These are phyloP conservation scores for Ustanciosporium gigantosporum DNA, from an alignment of 1,284 basidiomycete genomes.

Conservation along the genomic window DNA sequence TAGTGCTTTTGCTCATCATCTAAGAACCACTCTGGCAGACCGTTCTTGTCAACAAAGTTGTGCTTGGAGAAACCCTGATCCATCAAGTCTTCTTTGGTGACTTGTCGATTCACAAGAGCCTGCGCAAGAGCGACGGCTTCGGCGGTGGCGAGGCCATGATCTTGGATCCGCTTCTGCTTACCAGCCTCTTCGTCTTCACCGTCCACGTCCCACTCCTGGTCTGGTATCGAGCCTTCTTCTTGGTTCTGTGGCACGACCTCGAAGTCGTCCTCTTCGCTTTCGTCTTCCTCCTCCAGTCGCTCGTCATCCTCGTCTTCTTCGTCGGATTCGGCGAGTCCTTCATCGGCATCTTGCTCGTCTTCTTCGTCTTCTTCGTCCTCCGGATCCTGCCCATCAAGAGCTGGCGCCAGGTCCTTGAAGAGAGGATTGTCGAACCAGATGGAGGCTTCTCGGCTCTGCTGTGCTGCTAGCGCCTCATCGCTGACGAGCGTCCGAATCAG, in stretches of 20 bases:
- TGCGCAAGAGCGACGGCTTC: slow-evolving; percentile 92
- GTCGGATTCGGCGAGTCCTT: slow-evolving; percentile 14
- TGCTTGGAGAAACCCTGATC: slow-evolving; percentile 96
- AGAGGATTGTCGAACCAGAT: slow-evolving; percentile 96
- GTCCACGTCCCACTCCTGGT: slow-evolving; percentile 79
- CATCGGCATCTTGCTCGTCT: slow-evolving; percentile 52
- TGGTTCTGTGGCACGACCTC: slow-evolving; percentile 53
- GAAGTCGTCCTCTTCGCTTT: slow-evolving; percentile 50
- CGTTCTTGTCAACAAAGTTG: slow-evolving; percentile 82
- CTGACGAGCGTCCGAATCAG: slow-evolving; percentile 40
- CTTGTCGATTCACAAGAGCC: slow-evolving; percentile 86
- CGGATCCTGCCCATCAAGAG: slow-evolving; percentile 64
- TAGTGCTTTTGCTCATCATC: slow-evolving; percentile 94
- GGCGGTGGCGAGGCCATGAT: slow-evolving; percentile 81
- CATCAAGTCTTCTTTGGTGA: slow-evolving; percentile 83
- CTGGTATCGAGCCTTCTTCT: slow-evolving; percentile 74
- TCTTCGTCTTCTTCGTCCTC: slow-evolving; percentile 62
- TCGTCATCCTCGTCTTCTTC: slow-evolving; percentile 57
- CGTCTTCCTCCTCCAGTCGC: slow-evolving; percentile 44
- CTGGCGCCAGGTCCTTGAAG: slow-evolving; percentile 72
- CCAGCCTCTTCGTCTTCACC: slow-evolving; percentile 73
- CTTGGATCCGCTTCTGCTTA: slow-evolving; percentile 74
- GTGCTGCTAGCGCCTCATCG: slow-evolving; percentile 29
- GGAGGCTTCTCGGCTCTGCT: slow-evolving; percentile 65
- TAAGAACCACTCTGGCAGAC: slow-evolving; percentile 91